These are phyloP conservation scores for Ascochyta koolunga DNA, from an alignment of 2,329 filamentous ascomycete species.

Conservation along the genomic window DNA sequence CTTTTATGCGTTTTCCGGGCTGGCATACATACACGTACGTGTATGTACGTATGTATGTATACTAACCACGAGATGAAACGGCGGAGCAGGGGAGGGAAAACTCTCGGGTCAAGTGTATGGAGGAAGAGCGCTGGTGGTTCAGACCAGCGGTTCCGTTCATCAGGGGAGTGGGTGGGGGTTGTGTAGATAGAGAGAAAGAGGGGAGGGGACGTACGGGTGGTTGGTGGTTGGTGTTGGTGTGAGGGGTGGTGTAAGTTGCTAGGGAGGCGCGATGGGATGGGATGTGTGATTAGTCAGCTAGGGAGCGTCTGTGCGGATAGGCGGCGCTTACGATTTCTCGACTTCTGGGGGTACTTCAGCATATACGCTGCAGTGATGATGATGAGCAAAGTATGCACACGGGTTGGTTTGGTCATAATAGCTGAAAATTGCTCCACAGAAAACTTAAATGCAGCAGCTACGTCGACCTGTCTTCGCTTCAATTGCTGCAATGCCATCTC, in stretches of 20 bases:
- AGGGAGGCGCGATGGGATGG: background rate
- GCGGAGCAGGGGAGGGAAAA: background rate
- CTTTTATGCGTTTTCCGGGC: conserved; percentile 3
- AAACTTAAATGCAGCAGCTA: too few species aligned
- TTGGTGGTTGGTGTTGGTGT: background rate
- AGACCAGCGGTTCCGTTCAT: conserved; percentile 19
- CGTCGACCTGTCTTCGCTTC: too few species aligned
- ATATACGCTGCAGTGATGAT: too few species aligned
- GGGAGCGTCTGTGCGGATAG: background rate
- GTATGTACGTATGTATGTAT: background rate
- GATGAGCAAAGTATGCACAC: too few species aligned
- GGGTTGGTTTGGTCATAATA: too few species aligned
- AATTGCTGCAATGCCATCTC: too few species aligned
- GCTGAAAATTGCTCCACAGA: too few species aligned
- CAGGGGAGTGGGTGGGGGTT: background rate
- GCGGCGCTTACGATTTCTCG: too few species aligned
- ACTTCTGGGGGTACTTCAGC: too few species aligned
- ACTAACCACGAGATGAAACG: conserved; percentile 8
- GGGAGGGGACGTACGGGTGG: background rate
- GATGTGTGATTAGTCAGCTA: background rate
- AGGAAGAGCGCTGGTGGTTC: conserved; percentile 12
- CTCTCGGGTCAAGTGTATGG: conserved; percentile 20
- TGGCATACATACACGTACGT: background rate
- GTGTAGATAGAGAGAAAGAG: too few species aligned
- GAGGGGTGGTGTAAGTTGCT: too few species aligned